Base-by-base conservation (phyloP, 352 stramenopile genomes). In the Phytophthora crassamura region DNA sequence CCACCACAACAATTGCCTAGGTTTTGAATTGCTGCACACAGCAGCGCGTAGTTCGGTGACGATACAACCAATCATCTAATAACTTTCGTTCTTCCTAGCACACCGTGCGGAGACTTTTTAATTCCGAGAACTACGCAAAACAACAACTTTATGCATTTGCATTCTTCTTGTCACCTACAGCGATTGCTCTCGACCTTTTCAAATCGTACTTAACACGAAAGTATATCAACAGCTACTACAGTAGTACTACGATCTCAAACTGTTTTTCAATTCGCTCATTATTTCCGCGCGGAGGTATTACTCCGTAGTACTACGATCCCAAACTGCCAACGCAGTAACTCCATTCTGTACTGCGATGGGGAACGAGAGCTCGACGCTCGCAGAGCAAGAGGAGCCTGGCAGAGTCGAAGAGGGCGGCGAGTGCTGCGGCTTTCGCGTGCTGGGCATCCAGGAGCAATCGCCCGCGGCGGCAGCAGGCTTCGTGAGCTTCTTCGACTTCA, bases 401-500 rank as follows among this genome's bases (percentile, higher is more conserved):
- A 43, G 34, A 61, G 63, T 59, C 1, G 69, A 72, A 15, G 60
- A 79, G 38, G 86, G 90, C 46, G 87, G 82, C 15, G 78, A 94
- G 39, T 82, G 67, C 72, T 84, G 71, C 51, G 97, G 96, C 38
- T 99, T 99, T 75, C 92, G 97, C 34, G 94, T 99, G 28, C 67
- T 99, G 30, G 97, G 96, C 20, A 98, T 99, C 39, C 97, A 99
- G 80, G 93, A 98, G 34, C 84, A 98, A 59, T 98, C 87, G 40
- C 97, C 97, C 2, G 95, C 97, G 8, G 85, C 86, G 15, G 69
- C 77, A 16, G 95, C 94, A 18, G 96, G 97, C 41, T 93, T 99
- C 35, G 96, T 99, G 33, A 96, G 82, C 59, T 99, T 99, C 74
- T 98, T 99, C 58, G 97, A 99, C 80, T 99, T 99, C 77, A 97